Evolutionary conservation across 2,329 filamentous ascomycete species (phyloP), one percentile per base, ranked within the genome.

Genomic region (Nemania sp.): DNA sequence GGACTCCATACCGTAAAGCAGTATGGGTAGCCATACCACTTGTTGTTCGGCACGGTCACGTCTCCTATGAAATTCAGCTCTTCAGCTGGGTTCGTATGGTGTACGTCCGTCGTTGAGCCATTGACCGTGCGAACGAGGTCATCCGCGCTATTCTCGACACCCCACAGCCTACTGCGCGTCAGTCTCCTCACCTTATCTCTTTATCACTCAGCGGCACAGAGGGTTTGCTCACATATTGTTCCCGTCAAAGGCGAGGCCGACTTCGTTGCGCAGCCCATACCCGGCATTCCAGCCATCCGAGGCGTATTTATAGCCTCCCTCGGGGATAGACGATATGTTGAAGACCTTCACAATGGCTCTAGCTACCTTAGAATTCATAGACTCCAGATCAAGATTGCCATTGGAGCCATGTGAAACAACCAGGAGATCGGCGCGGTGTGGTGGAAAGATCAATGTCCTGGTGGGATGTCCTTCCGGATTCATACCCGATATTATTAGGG

Each of bases 11-110:
- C 64, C 2, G 70, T 67, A 30, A 68, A 70, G 55, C 70, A 72
- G 0, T 73, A 73, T 2, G 85, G 84, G 59, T 87, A 88, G 14
- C 85, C 85, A 59, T 81, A 85, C 68, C 86, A 86, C 1, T 65
- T 57, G 19, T 71, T 64, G 46, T 70, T 73, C 31, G 77, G 78
- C 11, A 62, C 46, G 33, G 80, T 79, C 3, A 87, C 73, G 54
- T 80, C 80, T 6, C 84, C 84, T 41, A 85, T 77, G 67, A 79
- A 87, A 66, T 87, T 87, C 59, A 88, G 66, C 65, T 88, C 81
- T 62, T 88, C 85, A 5, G 79, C 82, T 1, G 84, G 84, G 56
- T 88, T 87, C 61, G 84, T 74, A 44, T 77, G 71, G 56, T 85
- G 80, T 39, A 86, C 76, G 54, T 83, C 80, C 19, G 54, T 62